These are phyloP conservation scores for Claviceps citrina DNA, from an alignment of 2,329 filamentous ascomycete genomes.

Conservation along the genomic window DNA sequence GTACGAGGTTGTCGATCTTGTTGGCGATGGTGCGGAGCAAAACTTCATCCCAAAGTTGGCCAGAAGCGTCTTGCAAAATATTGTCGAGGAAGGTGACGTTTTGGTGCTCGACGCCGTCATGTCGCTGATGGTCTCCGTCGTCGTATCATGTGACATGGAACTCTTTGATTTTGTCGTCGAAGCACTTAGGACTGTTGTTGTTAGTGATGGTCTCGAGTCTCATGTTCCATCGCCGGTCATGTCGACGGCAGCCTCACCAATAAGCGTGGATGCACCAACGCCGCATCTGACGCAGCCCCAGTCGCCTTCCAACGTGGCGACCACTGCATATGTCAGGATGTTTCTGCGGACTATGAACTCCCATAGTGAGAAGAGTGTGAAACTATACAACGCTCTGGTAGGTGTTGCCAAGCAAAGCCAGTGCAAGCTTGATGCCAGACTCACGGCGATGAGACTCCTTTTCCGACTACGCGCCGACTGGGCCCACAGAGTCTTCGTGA, in stretches of 20 bases:
- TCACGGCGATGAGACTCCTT: constrained; percentile 62
- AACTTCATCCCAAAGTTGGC: constrained; percentile 44
- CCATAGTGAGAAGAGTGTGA: constrained; percentile 48
- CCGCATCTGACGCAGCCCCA: constrained; percentile 16
- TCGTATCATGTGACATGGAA: constrained; percentile 39
- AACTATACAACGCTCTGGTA: constrained; percentile 47
- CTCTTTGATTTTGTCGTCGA: constrained; percentile 45
- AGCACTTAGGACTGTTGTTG: constrained; percentile 34
- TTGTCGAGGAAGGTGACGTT: constrained; percentile 48
- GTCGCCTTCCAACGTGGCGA: constrained; percentile 55
- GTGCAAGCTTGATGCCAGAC: constrained; percentile 51
- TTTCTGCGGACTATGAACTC: constrained; percentile 59
- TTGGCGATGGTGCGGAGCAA: constrained; percentile 42
- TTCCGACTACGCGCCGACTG: constrained; percentile 76
- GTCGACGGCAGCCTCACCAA: constrained; percentile 12
- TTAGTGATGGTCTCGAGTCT: constrained; percentile 31
- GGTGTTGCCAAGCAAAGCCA: constrained; percentile 43
- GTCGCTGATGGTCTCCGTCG: constrained; percentile 48
- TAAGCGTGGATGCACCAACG: constrained; percentile 9
- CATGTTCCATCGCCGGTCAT: constrained; percentile 20
- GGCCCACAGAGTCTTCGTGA: constrained; percentile 59
- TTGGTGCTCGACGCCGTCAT: constrained; percentile 49
- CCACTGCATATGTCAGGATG: constrained; percentile 55
- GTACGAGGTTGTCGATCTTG: constrained; percentile 41
- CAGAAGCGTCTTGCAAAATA: constrained; percentile 42